Conservation (phyloP, 306 rosid genomes). For the Ormosia emarginata region DNA sequence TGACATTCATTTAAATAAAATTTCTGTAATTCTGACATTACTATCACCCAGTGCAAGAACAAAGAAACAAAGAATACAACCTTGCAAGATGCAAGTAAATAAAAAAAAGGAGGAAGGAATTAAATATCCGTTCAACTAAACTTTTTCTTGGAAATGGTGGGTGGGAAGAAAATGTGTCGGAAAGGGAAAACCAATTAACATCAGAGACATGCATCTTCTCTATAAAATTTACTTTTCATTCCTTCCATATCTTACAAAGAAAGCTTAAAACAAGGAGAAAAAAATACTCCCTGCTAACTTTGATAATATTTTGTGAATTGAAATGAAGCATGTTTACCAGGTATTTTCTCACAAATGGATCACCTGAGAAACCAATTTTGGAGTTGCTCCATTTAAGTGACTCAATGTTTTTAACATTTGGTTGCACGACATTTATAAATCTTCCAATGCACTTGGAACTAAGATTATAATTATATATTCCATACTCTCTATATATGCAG, state of each 20-base stretch:
- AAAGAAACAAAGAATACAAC: neutral
- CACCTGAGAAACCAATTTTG: neutral
- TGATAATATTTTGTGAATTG: neutral
- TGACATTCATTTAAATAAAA: slow-evolving; percentile 3
- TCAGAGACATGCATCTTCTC: neutral
- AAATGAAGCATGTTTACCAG: neutral
- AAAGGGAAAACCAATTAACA: neutral
- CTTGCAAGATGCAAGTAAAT: neutral
- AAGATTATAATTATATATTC: too few relatives aligned
- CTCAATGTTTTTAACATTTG: neutral
- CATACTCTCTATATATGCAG: too few relatives aligned
- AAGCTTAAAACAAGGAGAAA: too few relatives aligned
- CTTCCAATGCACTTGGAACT: too few relatives aligned
- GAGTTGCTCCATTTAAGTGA: neutral
- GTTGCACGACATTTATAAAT: too few relatives aligned
- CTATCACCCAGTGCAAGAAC: neutral
- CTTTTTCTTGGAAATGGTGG: neutral
- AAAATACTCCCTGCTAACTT: neutral
- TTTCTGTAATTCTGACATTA: neutral
- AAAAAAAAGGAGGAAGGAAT: neutral
- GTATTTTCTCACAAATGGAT: neutral
- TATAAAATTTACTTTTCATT: too few relatives aligned
- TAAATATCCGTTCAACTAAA: neutral
- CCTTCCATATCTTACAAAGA: too few relatives aligned
- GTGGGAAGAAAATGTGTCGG: neutral